Evolutionary conservation across 2,329 filamentous ascomycete species (phyloP).

Genomic region (Magnaporthiopsis poae): DNA sequence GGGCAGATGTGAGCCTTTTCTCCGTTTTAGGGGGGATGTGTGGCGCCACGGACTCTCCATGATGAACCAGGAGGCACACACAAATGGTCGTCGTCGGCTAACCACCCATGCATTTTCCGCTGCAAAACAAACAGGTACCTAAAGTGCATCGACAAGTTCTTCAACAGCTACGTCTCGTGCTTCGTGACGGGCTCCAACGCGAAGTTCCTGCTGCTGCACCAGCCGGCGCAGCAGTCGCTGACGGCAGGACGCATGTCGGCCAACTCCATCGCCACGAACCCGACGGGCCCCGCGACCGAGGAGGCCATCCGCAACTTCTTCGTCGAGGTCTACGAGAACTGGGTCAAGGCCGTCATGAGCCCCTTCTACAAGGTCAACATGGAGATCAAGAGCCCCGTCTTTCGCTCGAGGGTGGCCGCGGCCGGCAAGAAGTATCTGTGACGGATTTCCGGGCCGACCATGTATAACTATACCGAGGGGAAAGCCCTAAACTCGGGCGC

Average conservation of each 20-base stretch:
- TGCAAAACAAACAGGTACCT: slow-evolving; percentile 58
- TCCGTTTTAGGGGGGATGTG: neutral
- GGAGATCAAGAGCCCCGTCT: slow-evolving; percentile 77
- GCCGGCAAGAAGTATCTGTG: slow-evolving; percentile 88
- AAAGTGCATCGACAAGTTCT: slow-evolving; percentile 93
- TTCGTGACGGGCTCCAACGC: slow-evolving; percentile 88
- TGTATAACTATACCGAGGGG: too few relatives aligned
- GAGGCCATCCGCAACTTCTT: slow-evolving; percentile 95
- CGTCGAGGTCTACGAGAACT: slow-evolving; percentile 87
- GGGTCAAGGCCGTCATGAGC: slow-evolving; percentile 94
- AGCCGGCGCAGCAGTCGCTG: slow-evolving; percentile 40
- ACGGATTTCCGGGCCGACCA: slow-evolving; percentile 13
- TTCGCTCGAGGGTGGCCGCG: slow-evolving; percentile 68
- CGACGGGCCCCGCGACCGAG: slow-evolving; percentile 80
- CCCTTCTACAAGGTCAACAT: slow-evolving; percentile 85
- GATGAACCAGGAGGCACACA: too few relatives aligned
- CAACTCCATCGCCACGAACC: slow-evolving; percentile 69
- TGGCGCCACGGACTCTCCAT: too few relatives aligned
- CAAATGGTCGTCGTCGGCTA: neutral
- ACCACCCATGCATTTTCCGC: slow-evolving; percentile 10
- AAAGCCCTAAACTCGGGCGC: too few relatives aligned
- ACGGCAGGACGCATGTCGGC: slow-evolving; percentile 37
- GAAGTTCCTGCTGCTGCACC: slow-evolving; percentile 88
- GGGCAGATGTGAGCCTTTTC: slow-evolving; percentile 59
- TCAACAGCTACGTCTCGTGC: slow-evolving; percentile 87